phyloP scores from a whole-genome alignment of 768 basidiomycete genomes.

The Podaxis rugospora region DNA sequence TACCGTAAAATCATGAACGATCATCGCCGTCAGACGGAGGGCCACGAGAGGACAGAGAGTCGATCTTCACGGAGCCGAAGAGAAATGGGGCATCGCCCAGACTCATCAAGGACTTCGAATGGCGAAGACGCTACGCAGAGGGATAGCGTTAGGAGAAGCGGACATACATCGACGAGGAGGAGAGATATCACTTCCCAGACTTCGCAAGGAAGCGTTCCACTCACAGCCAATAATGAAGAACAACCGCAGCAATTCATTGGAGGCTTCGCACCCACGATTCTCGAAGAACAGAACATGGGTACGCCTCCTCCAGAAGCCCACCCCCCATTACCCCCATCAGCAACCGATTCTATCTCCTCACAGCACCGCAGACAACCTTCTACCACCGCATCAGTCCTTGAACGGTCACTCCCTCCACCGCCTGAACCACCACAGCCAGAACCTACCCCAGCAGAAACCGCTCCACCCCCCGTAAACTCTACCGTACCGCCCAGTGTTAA shows the following conservation, averaged over 20 bases:
- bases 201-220: constrained; percentile 27
- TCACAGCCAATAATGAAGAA: constrained; percentile 14
- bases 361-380: constrained; percentile 11
- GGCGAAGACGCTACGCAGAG: constrained; percentile 36
- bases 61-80: constrained; percentile 51
- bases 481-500: constrained; percentile 66
- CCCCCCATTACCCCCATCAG: constrained; percentile 20
- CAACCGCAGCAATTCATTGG: constrained; percentile 44
- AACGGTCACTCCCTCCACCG: constrained; percentile 18
- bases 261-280: constrained; percentile 38
- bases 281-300: constrained; percentile 20
- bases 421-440: constrained; percentile 16
- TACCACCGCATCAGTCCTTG: neutral
- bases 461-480: constrained; percentile 13
- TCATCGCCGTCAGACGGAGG: constrained; percentile 45
- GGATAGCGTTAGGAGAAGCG: constrained; percentile 22
- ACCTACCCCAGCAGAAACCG: constrained; percentile 15
- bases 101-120: constrained; percentile 36
- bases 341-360: constrained; percentile 8
- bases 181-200: constrained; percentile 19
- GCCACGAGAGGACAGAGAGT: constrained; percentile 53
- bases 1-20: constrained; percentile 77
- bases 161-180: constrained; percentile 29
- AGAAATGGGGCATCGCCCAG: constrained; percentile 44
- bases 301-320: neutral